phyloP scores from a whole-genome alignment of 108 stramenopile genomes.

The Nitzschia sp. region DNA sequence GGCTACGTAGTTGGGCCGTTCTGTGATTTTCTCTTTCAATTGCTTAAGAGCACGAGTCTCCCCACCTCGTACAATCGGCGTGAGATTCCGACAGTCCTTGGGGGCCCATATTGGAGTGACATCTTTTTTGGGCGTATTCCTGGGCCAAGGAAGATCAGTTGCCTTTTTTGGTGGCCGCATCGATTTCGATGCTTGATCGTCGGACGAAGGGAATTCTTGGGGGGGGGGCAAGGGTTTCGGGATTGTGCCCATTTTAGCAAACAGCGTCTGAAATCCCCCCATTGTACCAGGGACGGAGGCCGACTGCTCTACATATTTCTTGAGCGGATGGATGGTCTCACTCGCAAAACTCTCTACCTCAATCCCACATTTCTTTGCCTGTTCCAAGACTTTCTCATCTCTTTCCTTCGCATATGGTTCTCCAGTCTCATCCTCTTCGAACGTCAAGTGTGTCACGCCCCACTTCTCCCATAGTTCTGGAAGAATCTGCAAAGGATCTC shows the following conservation, averaged over 20 bases:
- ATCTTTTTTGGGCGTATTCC: slow-evolving; percentile 40
- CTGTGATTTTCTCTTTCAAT: slow-evolving; percentile 22
- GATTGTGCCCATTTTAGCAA: slow-evolving; percentile 21
- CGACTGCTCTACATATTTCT: slow-evolving; percentile 15
- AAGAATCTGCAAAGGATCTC: slow-evolving; percentile 76
- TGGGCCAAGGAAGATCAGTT: slow-evolving; percentile 61
- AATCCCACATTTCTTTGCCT: slow-evolving; percentile 42
- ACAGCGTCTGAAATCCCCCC: slow-evolving; percentile 52
- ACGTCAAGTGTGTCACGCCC: slow-evolving; percentile 62
- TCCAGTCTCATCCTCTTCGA: slow-evolving; percentile 67
- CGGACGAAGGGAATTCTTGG: slow-evolving; percentile 17
- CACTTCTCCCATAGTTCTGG: slow-evolving; percentile 66
- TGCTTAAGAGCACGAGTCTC: slow-evolving; percentile 52
- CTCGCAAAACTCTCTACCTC: slow-evolving; percentile 41
- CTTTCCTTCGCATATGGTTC: slow-evolving; percentile 63
- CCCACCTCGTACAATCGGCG: slow-evolving; percentile 48
- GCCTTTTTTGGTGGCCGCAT: slow-evolving; percentile 49
- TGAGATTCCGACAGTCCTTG: slow-evolving; percentile 48
- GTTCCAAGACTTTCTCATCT: slow-evolving; percentile 60
- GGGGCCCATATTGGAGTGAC: slow-evolving; percentile 62
- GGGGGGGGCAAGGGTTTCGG: slow-evolving; percentile 28
- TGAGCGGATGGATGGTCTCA: slow-evolving; percentile 51
- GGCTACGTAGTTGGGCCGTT: slow-evolving; percentile 61
- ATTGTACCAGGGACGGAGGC: slow-evolving; percentile 50
- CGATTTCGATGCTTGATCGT: neutral